Percentiles rank a stretch among this genome's conserved stretches.
These are phyloP conservation scores for Spergularia bocconei DNA, from an alignment of 148 eudicot genomes.

Conservation along the genomic window DNA sequence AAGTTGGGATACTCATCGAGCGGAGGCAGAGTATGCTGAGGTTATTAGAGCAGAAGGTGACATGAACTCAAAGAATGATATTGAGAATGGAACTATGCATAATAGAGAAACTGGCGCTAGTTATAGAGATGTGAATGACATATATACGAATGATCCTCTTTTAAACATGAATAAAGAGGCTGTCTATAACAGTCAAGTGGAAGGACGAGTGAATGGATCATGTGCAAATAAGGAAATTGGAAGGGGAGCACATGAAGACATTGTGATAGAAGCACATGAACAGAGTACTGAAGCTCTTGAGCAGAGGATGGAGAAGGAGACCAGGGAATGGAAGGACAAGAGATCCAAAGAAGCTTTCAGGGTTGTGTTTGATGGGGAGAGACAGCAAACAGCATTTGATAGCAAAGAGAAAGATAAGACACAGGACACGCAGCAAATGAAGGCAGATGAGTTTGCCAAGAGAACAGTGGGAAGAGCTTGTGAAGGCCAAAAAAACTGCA, in stretches of 20 bases:
- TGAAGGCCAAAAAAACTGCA: slow-evolving; percentile 11
- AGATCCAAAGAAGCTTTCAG: slow-evolving; percentile 15
- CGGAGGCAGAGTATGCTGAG: slow-evolving; percentile 20
- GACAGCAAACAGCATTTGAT: slow-evolving; percentile 21
- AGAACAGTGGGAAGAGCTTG: slow-evolving; percentile 27
- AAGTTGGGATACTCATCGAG: slow-evolving; percentile 18
- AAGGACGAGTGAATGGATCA: slow-evolving; percentile 21
- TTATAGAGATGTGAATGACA: slow-evolving; percentile 23
- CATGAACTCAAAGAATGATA: slow-evolving; percentile 14
- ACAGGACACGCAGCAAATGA: slow-evolving; percentile 22
- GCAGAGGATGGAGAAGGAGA: slow-evolving; percentile 18
- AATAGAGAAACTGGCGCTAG: slow-evolving; percentile 21
- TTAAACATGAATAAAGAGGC: slow-evolving; percentile 23
- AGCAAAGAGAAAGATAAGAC: slow-evolving; percentile 17
- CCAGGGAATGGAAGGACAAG: slow-evolving; percentile 18
- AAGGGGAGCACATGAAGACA: slow-evolving; percentile 28
- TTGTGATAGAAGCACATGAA: slow-evolving; percentile 24
- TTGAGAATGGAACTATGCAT: slow-evolving; percentile 25
- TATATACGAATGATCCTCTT: slow-evolving; percentile 18
- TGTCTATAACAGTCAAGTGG: slow-evolving; percentile 23
- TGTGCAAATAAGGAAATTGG: slow-evolving; percentile 24
- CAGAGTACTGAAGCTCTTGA: slow-evolving; percentile 27
- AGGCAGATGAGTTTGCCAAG: slow-evolving; percentile 24
- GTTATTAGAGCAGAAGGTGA: slow-evolving; percentile 22
- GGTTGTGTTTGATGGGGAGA: slow-evolving; percentile 13